Percentiles rank a stretch among this genome's conserved stretches.
These are phyloP conservation scores for Stramenopiles sp. DNA, from an alignment of 352 stramenopile genomes.

Conservation along the genomic window DNA sequence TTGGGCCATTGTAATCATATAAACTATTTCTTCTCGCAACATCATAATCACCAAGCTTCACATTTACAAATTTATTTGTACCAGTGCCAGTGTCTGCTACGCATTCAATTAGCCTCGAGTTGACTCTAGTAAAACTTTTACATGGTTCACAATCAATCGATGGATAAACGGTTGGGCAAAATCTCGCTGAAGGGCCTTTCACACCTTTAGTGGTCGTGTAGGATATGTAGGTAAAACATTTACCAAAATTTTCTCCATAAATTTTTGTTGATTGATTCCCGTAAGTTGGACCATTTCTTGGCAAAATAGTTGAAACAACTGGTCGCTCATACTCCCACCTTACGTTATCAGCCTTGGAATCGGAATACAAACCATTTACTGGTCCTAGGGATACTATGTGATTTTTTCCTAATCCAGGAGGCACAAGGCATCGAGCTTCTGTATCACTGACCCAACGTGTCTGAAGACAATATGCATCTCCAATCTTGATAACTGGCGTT, in stretches of 20 bases:
- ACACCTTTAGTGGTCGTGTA: neutral
- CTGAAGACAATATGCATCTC: slow-evolving; percentile 1
- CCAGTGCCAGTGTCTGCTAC: neutral
- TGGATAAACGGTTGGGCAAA: neutral
- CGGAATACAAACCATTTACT: slow-evolving; percentile 5
- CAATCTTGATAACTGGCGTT: neutral
- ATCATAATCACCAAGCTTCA: neutral
- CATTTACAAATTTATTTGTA: neutral
- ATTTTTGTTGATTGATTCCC: neutral
- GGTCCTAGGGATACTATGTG: neutral
- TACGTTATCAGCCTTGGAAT: neutral
- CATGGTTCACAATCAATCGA: neutral
- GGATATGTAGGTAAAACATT: neutral
- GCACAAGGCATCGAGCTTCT: neutral
- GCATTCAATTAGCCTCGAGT: neutral
- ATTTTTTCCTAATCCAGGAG: neutral
- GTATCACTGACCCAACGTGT: neutral
- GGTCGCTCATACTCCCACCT: neutral
- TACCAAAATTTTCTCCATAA: neutral
- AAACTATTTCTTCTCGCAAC: neutral
- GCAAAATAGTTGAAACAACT: neutral
- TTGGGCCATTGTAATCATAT: neutral
- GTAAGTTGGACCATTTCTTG: neutral
- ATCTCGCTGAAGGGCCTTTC: neutral
- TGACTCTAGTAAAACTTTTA: neutral